Evolutionary conservation across 2,329 filamentous ascomycete genomes (phyloP).

Genomic region (Pestalotiopsis sp.): DNA sequence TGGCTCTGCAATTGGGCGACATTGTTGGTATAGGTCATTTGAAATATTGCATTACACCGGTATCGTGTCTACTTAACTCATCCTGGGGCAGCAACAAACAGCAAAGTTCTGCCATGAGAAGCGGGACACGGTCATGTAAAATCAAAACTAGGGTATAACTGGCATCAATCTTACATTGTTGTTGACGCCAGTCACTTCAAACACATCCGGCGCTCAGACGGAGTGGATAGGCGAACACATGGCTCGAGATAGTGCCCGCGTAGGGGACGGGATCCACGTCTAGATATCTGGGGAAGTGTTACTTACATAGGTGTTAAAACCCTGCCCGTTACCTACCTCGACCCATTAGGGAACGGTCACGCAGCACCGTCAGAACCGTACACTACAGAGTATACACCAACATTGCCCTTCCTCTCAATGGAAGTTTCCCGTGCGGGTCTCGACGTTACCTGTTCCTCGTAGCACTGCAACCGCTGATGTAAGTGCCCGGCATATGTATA

Average conservation of each 20-base stretch:
- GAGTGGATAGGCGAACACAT: background rate
- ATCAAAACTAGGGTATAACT: background rate
- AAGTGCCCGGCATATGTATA: background rate
- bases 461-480: background rate
- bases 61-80: too few relatives aligned
- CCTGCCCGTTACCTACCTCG: background rate
- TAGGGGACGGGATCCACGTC: background rate
- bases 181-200: background rate
- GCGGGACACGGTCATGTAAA: too few relatives aligned
- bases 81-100: too few relatives aligned
- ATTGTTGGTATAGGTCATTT: too few relatives aligned
- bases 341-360: background rate
- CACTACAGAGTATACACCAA: background rate
- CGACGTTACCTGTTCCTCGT: background rate
- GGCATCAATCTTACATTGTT: background rate
- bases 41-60: too few relatives aligned
- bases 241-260: background rate
- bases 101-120: too few relatives aligned
- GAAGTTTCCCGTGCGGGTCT: background rate
- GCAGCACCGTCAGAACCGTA: background rate
- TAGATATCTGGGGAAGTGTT: background rate
- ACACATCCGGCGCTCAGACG: background rate
- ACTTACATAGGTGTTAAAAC: background rate
- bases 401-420: background rate
- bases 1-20: too few relatives aligned